Base-by-base conservation (phyloP, 257 asterid species). In the Knoxia roxburghii region DNA sequence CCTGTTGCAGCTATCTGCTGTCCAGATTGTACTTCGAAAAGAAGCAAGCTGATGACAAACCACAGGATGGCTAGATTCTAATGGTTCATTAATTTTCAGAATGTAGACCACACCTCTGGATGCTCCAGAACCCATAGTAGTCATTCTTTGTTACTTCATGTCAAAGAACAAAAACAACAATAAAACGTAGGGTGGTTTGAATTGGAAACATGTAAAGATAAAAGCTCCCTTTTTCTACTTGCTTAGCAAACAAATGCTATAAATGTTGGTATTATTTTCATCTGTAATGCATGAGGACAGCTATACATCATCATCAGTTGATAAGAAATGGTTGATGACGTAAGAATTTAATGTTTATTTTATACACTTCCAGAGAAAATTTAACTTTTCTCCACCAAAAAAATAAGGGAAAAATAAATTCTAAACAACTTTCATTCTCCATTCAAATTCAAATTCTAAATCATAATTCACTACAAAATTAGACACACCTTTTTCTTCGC, bases 101-200 rank as follows among this genome's bases (percentile, higher is more conserved):
- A 88, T 74, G 75, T 81, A 80, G 78, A 87, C 95, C 65, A 83
- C 62, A 72, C 97, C 99, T 67, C 85, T 77, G 74, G 83, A 82
- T 50, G 69, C 61, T 52, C 88, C 98, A 55, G 93, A 84, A 33
- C 96, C 99, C 79, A 88, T 75, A 9, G 97, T 87, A 37, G 97
- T 88, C 68, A 94, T 69, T 68, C 99, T 90, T 83, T 56, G 57
- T 67, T 78, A 76, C 72, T 23, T 45, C 80, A 69, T 81, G 68
- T 71, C 59, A 71, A 76, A 45, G 77, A 56, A n/a, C 62, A 68
- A 64, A 49, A 5, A 23, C 24, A 43, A 66, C 35, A 70, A 66
- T 48, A 15, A 46, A 5, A 35, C 40, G 40, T 23, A 62, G 35
- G 37, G 54, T 60, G 20, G 32, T 41, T 18, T 35, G 52, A 29